Conservation (phyloP, 1,284 basidiomycete species). For the Apiotrichum brassicae region DNA sequence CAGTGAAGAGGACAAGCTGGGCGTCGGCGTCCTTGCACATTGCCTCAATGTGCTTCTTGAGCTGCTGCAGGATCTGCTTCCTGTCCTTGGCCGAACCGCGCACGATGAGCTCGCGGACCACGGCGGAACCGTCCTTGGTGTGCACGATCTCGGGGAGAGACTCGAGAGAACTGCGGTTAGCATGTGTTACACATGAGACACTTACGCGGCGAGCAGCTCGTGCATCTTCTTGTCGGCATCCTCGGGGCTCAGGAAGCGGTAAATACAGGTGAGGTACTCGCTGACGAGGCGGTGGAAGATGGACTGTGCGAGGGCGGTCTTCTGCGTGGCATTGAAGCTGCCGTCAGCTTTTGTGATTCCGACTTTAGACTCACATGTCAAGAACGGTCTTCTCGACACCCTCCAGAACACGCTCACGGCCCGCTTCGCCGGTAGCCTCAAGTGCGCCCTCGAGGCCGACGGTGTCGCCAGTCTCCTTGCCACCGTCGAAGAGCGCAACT, state of each 20-base stretch:
- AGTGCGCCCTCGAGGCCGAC: conserved; percentile 60
- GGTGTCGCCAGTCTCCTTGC: conserved; percentile 40
- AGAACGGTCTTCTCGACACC: conserved; percentile 66
- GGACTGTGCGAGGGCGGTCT: conserved; percentile 73
- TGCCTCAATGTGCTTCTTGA: conserved; percentile 76
- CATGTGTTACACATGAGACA: conserved; percentile 44
- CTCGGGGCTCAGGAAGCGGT: conserved; percentile 39
- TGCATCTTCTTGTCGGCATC: conserved; percentile 45
- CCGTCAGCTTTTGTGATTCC: neutral
- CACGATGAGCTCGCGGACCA: conserved; percentile 72
- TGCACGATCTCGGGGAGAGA: conserved; percentile 82
- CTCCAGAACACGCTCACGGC: conserved; percentile 59
- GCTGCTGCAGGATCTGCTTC: conserved; percentile 75
- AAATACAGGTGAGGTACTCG: conserved; percentile 45
- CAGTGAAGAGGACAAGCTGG: conserved; percentile 77
- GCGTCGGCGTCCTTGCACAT: conserved; percentile 82
- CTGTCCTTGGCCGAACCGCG: conserved; percentile 78
- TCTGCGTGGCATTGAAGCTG: conserved; percentile 83
- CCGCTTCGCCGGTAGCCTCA: conserved; percentile 58
- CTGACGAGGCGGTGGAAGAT: conserved; percentile 67
- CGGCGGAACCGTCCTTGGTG: conserved; percentile 80
- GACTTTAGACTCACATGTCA: conserved; percentile 58
- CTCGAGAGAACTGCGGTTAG: conserved; percentile 56
- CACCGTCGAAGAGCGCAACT: conserved; percentile 68
- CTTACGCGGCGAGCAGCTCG: conserved; percentile 37